Conservation (phyloP, 148 eudicot genomes). For the Fagopyrum homotropicum region DNA sequence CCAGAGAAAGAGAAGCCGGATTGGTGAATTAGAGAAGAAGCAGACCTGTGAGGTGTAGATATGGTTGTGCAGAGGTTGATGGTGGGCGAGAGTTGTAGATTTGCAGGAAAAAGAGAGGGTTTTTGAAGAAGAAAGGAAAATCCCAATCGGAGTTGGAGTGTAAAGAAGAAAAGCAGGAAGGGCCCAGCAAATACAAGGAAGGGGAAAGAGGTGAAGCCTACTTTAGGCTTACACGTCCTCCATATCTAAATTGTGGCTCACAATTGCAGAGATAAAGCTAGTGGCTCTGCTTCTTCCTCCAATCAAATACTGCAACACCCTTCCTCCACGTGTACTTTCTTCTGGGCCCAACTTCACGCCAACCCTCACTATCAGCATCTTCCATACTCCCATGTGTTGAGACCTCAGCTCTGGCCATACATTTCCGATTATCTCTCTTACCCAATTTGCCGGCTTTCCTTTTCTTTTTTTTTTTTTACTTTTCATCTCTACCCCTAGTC, state of each 20-base stretch:
- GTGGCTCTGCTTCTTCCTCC: neutral
- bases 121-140: neutral
- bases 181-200: neutral
- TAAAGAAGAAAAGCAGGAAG: neutral
- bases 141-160: neutral
- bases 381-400: too few species aligned
- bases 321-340: neutral
- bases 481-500: too few species aligned
- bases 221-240: neutral
- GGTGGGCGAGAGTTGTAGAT: too few species aligned
- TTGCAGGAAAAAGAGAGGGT: neutral
- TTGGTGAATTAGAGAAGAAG: neutral
- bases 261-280: neutral
- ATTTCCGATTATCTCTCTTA: too few species aligned
- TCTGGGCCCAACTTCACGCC: neutral
- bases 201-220: neutral
- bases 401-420: too few species aligned
- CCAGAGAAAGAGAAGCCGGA: neutral
- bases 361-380: too few species aligned
- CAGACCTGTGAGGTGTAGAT: too few species aligned
- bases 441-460: too few species aligned
- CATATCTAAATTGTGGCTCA: slow-evolving; percentile 10
- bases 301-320: slow-evolving; percentile 8
- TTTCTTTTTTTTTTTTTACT: too few species aligned
- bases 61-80: too few species aligned